Evolutionary conservation across 805 yeast genomes (phyloP).

Genomic region (Kregervanrija delftensis): DNA sequence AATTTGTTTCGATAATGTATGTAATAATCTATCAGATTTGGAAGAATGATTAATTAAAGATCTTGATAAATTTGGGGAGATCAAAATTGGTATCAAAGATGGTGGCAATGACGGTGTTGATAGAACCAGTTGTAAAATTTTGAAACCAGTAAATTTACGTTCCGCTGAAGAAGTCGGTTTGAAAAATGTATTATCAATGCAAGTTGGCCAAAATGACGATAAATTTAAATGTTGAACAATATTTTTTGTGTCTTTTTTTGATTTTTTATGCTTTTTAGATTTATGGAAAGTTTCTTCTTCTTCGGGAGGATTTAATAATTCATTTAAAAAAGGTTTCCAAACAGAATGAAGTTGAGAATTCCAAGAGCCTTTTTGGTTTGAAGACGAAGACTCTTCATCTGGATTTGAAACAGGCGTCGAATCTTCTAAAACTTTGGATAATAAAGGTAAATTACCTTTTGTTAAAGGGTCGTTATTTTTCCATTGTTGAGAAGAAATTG

Average conservation of each 20-base stretch:
- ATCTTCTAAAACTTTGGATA: conserved; percentile 62
- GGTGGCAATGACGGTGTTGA: conserved; percentile 15
- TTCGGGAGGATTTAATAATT: conserved; percentile 24
- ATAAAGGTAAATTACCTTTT: conserved; percentile 54
- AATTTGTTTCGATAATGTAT: conserved; percentile 56
- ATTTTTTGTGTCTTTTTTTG: conserved; percentile 8
- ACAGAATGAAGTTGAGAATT: conserved; percentile 68
- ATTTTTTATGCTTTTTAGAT: conserved; percentile 30
- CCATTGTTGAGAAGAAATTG: conserved; percentile 41
- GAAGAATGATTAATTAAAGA: conserved; percentile 71
- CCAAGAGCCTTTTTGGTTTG: conserved; percentile 61
- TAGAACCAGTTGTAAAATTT: conserved; percentile 52
- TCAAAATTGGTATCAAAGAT: conserved; percentile 23
- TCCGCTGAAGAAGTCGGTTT: conserved; percentile 74
- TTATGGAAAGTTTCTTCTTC: conserved; percentile 12
- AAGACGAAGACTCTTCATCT: conserved; percentile 22
- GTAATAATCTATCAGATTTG: conserved; percentile 55
- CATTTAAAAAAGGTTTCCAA: conserved; percentile 55
- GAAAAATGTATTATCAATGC: conserved; percentile 76
- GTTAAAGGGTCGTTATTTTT: conserved; percentile 64
- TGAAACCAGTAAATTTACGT: conserved; percentile 81
- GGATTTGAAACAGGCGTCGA: conserved; percentile 33
- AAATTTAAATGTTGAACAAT: conserved; percentile 14
- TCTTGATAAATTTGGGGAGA: conserved; percentile 64
- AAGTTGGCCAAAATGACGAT: conserved; percentile 71